Percentiles rank a stretch among this genome's conserved stretches.
Evolutionary conservation across 2,329 filamentous ascomycete species (phyloP).

Genomic region (Verticillium longisporum): DNA sequence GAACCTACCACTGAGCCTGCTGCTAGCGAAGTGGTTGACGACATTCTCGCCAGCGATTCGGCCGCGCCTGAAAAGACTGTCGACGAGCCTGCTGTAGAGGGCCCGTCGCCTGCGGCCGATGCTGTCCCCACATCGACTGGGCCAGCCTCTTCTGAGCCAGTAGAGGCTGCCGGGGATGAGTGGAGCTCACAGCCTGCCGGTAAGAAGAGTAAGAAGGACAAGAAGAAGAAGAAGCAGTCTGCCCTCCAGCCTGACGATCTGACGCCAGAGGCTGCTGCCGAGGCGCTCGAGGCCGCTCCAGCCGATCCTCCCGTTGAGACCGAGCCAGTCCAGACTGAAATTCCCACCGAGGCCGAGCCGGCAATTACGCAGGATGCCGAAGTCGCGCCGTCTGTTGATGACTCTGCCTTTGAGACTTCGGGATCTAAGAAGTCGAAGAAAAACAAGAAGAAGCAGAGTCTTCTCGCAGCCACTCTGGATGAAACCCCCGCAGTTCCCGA

Average conservation of each 20-base stretch:
- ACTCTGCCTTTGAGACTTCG: not conserved
- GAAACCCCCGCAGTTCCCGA: not conserved
- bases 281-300: not conserved
- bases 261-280: not conserved
- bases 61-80: not conserved
- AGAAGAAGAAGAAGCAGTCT: constrained; percentile 8
- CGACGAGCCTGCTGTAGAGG: not conserved
- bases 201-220: constrained; percentile 16
- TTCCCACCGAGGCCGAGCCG: not conserved
- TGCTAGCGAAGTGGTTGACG: not conserved
- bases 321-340: too few relatives aligned
- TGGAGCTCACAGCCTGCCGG: constrained; percentile 9
- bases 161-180: constrained; percentile 2
- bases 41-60: not conserved
- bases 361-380: not conserved
- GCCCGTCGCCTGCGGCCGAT: not conserved
- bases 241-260: not conserved
- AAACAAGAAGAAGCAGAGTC: constrained; percentile 12
- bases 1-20: not conserved
- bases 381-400: constrained; percentile 4
- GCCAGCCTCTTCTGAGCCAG: not conserved
- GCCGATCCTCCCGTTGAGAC: not conserved
- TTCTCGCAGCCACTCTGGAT: not conserved
- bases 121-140: not conserved
- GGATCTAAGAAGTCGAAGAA: constrained; percentile 11